A percentile compares a stretch with the other conserved stretches of the same genome.
Conservation (phyloP, 1,284 basidiomycete genomes). For the Heliocybe sulcata region DNA sequence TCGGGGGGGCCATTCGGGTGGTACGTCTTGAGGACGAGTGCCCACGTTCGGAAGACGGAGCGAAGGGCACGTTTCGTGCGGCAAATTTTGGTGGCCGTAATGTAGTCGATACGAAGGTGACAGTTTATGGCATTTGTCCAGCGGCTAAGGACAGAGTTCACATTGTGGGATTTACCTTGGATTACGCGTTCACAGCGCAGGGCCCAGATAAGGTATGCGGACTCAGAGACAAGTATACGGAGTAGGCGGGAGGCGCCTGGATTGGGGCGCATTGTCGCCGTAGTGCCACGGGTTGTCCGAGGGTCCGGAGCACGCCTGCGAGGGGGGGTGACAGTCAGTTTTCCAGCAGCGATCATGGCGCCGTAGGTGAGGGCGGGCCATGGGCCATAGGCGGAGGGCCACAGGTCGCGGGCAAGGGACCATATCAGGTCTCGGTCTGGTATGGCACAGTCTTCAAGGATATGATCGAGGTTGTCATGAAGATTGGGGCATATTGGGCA, state of each 20-base stretch:
- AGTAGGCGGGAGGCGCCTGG: slow-evolving; percentile 5
- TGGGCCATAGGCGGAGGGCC: background rate
- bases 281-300: background rate
- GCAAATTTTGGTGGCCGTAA: background rate
- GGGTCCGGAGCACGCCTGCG: background rate
- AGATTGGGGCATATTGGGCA: background rate
- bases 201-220: slow-evolving; percentile 5
- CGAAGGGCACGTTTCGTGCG: background rate
- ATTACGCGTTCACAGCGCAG: slow-evolving; percentile 5
- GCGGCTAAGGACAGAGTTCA: background rate
- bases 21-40: background rate
- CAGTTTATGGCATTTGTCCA: background rate
- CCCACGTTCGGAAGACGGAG: background rate
- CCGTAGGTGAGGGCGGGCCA: background rate
- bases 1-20: background rate
- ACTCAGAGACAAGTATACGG: slow-evolving; percentile 3
- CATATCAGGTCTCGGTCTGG: background rate
- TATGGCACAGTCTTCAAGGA: background rate
- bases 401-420: background rate
- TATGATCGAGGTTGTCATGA: background rate
- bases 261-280: background rate
- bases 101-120: background rate
- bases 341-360: background rate
- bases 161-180: background rate
- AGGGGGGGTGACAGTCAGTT: background rate